Evolutionary conservation across 23 red algal species (phyloP).

Genomic region (Gracilariopsis chorda): DNA sequence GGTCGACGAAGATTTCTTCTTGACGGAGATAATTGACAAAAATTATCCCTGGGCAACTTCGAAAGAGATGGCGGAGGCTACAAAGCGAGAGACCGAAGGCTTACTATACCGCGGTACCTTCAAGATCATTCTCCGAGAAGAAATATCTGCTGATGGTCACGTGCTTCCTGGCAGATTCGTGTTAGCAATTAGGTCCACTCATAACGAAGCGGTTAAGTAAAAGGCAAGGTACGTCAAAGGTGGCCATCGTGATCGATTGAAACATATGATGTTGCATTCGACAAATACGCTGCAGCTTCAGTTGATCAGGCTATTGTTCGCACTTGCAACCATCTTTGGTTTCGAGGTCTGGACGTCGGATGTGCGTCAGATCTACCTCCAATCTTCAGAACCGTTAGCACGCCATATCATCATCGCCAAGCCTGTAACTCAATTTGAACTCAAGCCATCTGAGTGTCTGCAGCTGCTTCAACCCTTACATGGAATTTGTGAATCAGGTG

Average conservation of each 20-base stretch:
- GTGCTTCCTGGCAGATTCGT: background rate
- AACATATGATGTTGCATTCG: background rate
- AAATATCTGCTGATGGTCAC: background rate
- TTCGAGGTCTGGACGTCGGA: background rate
- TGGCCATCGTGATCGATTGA: background rate
- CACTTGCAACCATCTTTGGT: background rate
- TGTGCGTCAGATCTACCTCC: background rate
- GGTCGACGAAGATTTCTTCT: background rate
- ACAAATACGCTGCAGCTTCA: background rate
- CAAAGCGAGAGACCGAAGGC: background rate
- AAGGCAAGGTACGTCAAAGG: background rate
- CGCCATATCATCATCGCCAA: background rate
- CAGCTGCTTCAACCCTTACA: background rate
- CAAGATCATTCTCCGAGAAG: background rate
- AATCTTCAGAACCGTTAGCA: background rate
- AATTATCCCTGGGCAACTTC: background rate
- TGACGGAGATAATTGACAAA: background rate
- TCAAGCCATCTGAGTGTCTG: background rate
- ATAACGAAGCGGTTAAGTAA: background rate
- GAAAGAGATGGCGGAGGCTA: background rate
- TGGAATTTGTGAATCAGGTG: conserved; percentile 8
- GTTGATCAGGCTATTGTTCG: background rate
- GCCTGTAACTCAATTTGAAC: background rate
- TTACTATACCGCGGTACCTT: background rate
- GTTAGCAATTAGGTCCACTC: background rate